Evolutionary conservation across 108 stramenopile genomes (phyloP), one percentile per base, ranked within the genome.

Genomic region (Epithemia pelagica): DNA sequence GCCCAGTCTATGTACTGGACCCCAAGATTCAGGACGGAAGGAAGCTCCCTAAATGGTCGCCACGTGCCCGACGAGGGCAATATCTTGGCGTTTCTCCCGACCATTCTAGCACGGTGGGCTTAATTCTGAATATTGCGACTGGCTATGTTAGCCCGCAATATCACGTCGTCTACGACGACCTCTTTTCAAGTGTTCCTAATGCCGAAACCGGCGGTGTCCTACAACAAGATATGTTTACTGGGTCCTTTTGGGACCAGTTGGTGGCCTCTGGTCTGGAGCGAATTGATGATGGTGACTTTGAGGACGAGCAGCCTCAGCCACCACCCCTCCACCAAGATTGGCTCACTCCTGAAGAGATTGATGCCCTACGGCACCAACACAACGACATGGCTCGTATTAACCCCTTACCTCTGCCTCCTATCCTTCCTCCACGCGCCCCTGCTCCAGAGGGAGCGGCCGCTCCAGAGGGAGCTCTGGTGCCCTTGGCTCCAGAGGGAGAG

Each of bases 1-100:
- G 79, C 58, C 82, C 82, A 19, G 61, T 69, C 2, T 84, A 80
- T 64, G 79, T 84, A 18, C 59, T 84, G 5, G 79, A 80, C 29
- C 79, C 79, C 10, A 61, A 62, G 28, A 66, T 84, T 10, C 79
- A 80, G 72, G 83, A 80, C 52, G 79, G 77, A 23, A 77, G 78
- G 71, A 78, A 80, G 33, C 31, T 80, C 26, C 79, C 82, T 18
- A 77, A 71, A 30, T 83, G 76, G 79, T 57, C 72, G 20, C 75
- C 76, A 19, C 69, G 80, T 0, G 33, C 78, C 18, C 67, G 72
- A 0, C 68, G 52, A 21, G 80, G 78, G 21, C 25, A 67, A 23
- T 82, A 67, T 54, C 31, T 82, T 66, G 78, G 80, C 0, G 65
- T 76, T 31, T 72, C 68, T 2, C 54, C 65, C 5, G 27, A 65